Evolutionary conservation across 192 early-diverging fungal genomes (phyloP).

Genomic region (Dissophora ornata): DNA sequence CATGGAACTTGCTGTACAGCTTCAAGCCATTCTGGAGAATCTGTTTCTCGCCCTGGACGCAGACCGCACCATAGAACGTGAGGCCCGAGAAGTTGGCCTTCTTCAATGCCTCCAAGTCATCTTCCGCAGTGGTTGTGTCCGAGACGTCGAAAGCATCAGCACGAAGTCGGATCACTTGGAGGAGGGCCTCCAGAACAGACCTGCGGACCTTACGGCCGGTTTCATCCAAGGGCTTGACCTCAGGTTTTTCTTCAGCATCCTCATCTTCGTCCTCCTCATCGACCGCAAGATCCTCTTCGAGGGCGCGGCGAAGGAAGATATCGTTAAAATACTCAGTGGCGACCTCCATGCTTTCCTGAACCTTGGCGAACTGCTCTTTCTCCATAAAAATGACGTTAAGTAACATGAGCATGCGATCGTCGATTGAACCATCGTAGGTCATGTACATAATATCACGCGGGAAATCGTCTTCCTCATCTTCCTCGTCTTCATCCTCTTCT

Average conservation of each 20-base stretch:
- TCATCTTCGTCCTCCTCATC: constrained; percentile 49
- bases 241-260: constrained; percentile 45
- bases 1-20: constrained; percentile 35
- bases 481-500: constrained; percentile 50
- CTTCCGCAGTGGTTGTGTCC: constrained; percentile 46
- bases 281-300: constrained; percentile 57
- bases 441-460: constrained; percentile 61
- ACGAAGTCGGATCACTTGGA: constrained; percentile 45
- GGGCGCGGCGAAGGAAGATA: constrained; percentile 42
- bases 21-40: constrained; percentile 42
- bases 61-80: constrained; percentile 39
- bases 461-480: constrained; percentile 61
- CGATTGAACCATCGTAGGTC: constrained; percentile 58
- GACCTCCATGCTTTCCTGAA: constrained; percentile 44
- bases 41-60: constrained; percentile 54
- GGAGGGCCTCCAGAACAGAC: constrained; percentile 38
- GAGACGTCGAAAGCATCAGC: constrained; percentile 42
- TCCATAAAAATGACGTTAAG: constrained; percentile 69
- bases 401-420: constrained; percentile 63
- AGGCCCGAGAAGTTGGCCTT: constrained; percentile 33
- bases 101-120: constrained; percentile 42
- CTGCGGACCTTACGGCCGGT: constrained; percentile 42
- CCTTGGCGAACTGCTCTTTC: constrained; percentile 60
- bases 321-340: constrained; percentile 58
- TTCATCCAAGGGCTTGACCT: constrained; percentile 35